phyloP scores from a whole-genome alignment of 768 basidiomycete species.

The Phlegmacium glaucopus region DNA sequence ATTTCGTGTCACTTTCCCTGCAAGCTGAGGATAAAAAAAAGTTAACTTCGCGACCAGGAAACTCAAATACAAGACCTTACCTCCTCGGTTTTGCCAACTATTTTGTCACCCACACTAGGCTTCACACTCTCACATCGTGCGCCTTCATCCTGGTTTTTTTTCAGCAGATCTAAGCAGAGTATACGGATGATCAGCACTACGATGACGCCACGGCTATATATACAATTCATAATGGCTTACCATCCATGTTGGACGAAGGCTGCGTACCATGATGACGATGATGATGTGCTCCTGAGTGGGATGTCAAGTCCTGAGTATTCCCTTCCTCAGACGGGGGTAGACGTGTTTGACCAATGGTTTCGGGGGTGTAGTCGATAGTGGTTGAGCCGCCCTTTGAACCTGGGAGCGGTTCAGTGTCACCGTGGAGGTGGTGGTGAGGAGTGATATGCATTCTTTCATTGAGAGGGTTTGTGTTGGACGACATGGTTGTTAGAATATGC shows the following conservation, averaged over 20 bases:
- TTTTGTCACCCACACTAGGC: constrained; percentile 46
- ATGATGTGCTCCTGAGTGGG: not conserved
- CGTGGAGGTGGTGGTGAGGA: constrained; percentile 41
- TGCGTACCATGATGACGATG: not conserved
- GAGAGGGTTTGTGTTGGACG: constrained; percentile 1
- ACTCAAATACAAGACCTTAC: constrained; percentile 20
- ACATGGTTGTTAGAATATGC: too few relatives aligned
- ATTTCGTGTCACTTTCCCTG: constrained; percentile 47
- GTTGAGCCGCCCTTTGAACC: constrained; percentile 28
- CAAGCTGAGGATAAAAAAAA: constrained; percentile 28
- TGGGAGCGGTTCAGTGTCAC: constrained; percentile 46
- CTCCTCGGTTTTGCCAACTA: constrained; percentile 58
- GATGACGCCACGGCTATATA: not conserved
- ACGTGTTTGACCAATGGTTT: constrained; percentile 31
- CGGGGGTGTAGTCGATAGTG: constrained; percentile 36
- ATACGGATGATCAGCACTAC: not conserved
- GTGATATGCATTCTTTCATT: not conserved
- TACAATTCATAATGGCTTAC: not conserved
- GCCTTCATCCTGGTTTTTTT: not conserved
- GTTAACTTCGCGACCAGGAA: not conserved
- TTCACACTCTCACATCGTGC: constrained; percentile 30
- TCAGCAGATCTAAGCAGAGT: constrained; percentile 1
- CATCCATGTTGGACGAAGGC: not conserved
- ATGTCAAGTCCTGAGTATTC: constrained; percentile 10
- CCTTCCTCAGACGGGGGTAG: constrained; percentile 14